Evolutionary conservation across 768 basidiomycete genomes (phyloP), one percentile per base, ranked within the genome.

Genomic region (Tulasnella sp.): DNA sequence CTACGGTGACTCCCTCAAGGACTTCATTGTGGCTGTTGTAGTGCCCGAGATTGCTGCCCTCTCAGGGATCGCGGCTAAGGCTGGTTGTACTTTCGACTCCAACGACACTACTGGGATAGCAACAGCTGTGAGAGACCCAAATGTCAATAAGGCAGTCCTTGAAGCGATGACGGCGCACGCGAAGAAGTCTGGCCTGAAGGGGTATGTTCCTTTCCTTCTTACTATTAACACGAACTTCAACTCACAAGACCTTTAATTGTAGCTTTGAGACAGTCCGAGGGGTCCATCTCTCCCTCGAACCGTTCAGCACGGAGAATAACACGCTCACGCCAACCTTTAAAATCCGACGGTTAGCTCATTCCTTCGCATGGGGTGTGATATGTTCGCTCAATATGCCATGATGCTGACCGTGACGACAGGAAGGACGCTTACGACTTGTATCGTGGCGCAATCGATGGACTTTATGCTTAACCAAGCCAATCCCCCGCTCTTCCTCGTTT

Each of bases 311-410:
- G 15, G 87, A 92, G 49, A 82, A 91, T 63, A 80, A 78, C 56
- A 84, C 90, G 24, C 67, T 98, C 71, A 98, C 94, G 2, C 92
- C 94, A 7, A 93, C 91, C 4, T 72, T 94, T 74, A 97, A 96
- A 73, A 72, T 94, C 59, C 21, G 34, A 24, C 44, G 64, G 59
- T 60, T 5, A n/a, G 59, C 17, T 21, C n/a, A n/a, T n/a, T n/a
- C n/a, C n/a, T n/a, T n/a, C n/a, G n/a, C n/a, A n/a, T n/a, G n/a
- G n/a, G n/a, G n/a, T n/a, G n/a, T n/a, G n/a, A n/a, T n/a, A n/a
- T n/a, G n/a, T n/a, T n/a, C n/a, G n/a, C n/a, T n/a, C n/a, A n/a
- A n/a, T n/a, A n/a, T n/a, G n/a, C n/a, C n/a, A 1, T 22, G 41
- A 17, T n/a, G 12, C 9, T 4, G 5, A 5, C 2, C 5, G 15